phyloP scores from a whole-genome alignment of 805 yeast genomes.

The Pichia manshurica region DNA sequence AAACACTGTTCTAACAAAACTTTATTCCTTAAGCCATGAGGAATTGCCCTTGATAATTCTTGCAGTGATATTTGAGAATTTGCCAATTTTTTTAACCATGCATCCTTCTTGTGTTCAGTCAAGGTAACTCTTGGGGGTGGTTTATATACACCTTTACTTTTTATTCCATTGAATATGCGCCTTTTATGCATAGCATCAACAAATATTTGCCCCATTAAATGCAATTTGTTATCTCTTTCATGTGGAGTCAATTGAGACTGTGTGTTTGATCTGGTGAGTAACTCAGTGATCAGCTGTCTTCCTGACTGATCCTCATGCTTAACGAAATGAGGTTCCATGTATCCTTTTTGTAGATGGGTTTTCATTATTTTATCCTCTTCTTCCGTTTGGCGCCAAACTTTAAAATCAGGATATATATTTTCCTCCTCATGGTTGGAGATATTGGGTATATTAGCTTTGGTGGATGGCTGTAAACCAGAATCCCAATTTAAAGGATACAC shows the following conservation, averaged over 20 bases:
- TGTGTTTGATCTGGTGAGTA: constrained; percentile 4
- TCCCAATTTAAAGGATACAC: constrained; percentile 30
- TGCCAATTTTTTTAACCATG: constrained; percentile 81
- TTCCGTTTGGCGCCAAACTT: constrained; percentile 59
- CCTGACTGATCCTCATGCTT: constrained; percentile 68
- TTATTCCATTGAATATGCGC: constrained; percentile 39
- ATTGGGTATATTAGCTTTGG: not conserved
- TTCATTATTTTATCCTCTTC: constrained; percentile 51
- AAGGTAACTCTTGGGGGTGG: constrained; percentile 88
- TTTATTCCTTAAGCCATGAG: constrained; percentile 82
- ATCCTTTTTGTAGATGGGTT: constrained; percentile 63
- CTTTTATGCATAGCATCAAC: constrained; percentile 44
- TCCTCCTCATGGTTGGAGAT: not conserved
- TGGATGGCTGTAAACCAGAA: constrained; percentile 4
- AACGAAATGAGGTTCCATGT: constrained; percentile 56
- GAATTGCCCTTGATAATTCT: constrained; percentile 69
- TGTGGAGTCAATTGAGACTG: not conserved
- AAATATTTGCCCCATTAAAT: constrained; percentile 45
- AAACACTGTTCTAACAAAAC: constrained; percentile 69
- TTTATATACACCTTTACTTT: constrained; percentile 51
- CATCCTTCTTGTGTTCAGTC: constrained; percentile 78
- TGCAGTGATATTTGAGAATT: constrained; percentile 59
- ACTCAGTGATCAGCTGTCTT: constrained; percentile 38
- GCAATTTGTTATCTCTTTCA: constrained; percentile 15
- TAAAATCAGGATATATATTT: constrained; percentile 57